These are phyloP conservation scores for Rhodotorula diobovata DNA, from an alignment of 768 basidiomycete species.

Conservation along the genomic window DNA sequence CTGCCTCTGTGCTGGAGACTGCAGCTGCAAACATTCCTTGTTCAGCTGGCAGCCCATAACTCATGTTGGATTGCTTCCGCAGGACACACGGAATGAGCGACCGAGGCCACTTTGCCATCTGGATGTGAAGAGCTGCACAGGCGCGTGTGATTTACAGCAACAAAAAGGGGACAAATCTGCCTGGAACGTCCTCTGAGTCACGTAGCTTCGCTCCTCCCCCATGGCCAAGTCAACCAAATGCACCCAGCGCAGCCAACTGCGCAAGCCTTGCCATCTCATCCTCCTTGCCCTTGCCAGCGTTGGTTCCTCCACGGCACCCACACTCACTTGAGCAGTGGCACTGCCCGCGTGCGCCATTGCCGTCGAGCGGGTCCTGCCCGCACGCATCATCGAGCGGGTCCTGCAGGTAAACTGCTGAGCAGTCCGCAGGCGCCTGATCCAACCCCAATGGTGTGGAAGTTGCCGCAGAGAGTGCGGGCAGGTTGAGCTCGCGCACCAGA, in stretches of 20 bases:
- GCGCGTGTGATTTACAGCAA: too few species aligned
- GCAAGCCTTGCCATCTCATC: background rate
- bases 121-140: too few species aligned
- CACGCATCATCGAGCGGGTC: slow-evolving; percentile 10
- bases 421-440: background rate
- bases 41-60: too few species aligned
- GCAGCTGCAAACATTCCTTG: too few species aligned
- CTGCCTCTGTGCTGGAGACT: too few species aligned
- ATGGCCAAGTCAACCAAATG: slow-evolving; percentile 3
- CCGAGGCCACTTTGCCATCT: too few species aligned
- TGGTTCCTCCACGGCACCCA: background rate
- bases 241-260: slow-evolving; percentile 5
- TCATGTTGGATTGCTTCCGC: too few species aligned
- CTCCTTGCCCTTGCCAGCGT: background rate
- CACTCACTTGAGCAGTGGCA: slow-evolving; percentile 8
- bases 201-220: too few species aligned
- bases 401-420: slow-evolving; percentile 7
- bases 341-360: background rate
- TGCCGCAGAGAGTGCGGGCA: background rate
- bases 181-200: too few species aligned
- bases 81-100: too few species aligned
- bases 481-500: background rate
- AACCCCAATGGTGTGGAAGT: too few species aligned
- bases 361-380: background rate
- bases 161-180: too few species aligned